phyloP scores from a whole-genome alignment of 208 protist species.

The Porcisia deanei region DNA sequence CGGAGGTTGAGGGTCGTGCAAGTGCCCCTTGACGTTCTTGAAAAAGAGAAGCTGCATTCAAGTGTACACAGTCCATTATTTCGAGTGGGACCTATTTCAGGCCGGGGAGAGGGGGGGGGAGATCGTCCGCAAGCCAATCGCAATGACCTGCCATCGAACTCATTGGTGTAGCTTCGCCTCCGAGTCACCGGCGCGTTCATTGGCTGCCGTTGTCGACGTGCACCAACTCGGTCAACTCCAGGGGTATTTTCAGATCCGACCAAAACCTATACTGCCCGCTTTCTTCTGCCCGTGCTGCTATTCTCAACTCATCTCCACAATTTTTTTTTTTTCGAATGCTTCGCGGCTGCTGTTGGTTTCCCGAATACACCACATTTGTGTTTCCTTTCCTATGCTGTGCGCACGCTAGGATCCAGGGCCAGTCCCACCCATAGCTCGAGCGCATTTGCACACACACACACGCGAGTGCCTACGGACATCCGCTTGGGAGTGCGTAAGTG shows the following conservation, averaged over 20 bases:
- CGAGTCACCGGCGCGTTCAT: not conserved
- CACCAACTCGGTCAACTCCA: not conserved
- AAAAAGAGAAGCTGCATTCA: not conserved
- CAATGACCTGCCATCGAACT: not conserved
- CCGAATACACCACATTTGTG: not conserved
- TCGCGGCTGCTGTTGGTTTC: not conserved
- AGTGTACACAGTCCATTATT: not conserved
- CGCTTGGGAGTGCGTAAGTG: not conserved
- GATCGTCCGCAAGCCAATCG: not conserved
- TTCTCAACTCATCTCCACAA: not conserved
- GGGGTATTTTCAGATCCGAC: too few species aligned
- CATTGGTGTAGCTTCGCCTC: not conserved
- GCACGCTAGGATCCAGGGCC: not conserved
- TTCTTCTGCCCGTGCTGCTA: too few species aligned
- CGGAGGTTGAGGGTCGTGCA: not conserved
- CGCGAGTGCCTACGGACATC: not conserved
- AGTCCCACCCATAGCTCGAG: not conserved
- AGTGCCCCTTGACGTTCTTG: too few species aligned
- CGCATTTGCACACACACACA: not conserved
- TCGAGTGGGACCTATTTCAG: not conserved
- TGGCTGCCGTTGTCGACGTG: not conserved
- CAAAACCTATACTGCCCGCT: too few species aligned
- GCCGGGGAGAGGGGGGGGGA: too few species aligned
- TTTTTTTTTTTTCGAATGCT: not conserved
- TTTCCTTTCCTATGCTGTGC: not conserved